phyloP scores from a whole-genome alignment of 331 rosid genomes.

The Stylosanthes scabra region DNA sequence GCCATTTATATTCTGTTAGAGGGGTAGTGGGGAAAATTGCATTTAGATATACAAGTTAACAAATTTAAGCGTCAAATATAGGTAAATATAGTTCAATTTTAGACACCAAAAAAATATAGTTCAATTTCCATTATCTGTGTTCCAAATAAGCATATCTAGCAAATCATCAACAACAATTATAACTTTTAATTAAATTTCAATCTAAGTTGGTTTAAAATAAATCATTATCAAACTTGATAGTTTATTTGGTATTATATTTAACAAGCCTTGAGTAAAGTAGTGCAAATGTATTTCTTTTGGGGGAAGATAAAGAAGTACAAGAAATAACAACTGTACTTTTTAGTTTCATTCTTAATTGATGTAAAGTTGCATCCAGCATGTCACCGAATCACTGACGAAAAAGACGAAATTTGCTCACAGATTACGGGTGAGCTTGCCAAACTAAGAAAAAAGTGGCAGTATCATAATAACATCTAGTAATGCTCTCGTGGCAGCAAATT shows the following conservation, averaged over 20 bases:
- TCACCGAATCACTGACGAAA: background rate
- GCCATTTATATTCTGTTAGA: background rate
- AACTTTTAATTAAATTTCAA: too few relatives aligned
- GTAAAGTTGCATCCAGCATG: slow-evolving; percentile 7
- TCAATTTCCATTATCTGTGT: too few relatives aligned
- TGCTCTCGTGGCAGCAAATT: slow-evolving; percentile 24
- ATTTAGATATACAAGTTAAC: too few relatives aligned
- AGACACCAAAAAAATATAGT: too few relatives aligned
- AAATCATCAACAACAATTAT: too few relatives aligned
- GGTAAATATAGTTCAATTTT: too few relatives aligned
- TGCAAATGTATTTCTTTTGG: too few relatives aligned
- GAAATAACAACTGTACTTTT: background rate
- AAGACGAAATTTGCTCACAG: slow-evolving; percentile 16
- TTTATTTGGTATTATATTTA: too few relatives aligned
- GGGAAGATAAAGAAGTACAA: background rate
- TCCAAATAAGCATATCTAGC: too few relatives aligned
- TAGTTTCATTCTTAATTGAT: background rate
- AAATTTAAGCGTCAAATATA: too few relatives aligned
- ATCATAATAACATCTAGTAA: slow-evolving; percentile 24
- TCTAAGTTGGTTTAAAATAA: background rate
- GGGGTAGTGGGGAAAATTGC: background rate
- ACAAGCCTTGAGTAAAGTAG: too few relatives aligned
- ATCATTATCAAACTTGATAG: too few relatives aligned
- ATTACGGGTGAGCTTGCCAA: slow-evolving; percentile 15
- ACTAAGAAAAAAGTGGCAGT: slow-evolving; percentile 32